These are phyloP conservation scores for Tulasnella sp. DNA, from an alignment of 768 basidiomycete species.

Conservation along the genomic window DNA sequence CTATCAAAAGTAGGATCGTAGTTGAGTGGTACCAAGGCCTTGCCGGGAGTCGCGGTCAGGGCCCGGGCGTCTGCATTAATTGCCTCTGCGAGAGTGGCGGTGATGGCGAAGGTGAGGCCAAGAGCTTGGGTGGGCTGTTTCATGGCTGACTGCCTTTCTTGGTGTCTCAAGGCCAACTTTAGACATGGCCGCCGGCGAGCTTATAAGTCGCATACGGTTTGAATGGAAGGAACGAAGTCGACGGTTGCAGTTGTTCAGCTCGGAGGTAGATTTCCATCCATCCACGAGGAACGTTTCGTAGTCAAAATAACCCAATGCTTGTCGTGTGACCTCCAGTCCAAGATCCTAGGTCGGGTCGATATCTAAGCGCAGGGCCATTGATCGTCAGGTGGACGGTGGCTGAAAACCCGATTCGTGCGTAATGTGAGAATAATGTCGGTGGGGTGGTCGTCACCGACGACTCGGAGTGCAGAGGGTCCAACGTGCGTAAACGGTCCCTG, in stretches of 20 bases:
- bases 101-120: too few species aligned
- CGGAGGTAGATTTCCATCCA: not conserved
- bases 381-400: not conserved
- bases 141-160: not conserved
- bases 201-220: not conserved
- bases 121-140: not conserved
- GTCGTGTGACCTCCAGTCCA: not conserved
- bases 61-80: too few species aligned
- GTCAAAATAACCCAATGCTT: not conserved
- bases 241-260: not conserved
- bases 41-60: too few species aligned
- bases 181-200: not conserved
- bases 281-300: not conserved
- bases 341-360: not conserved
- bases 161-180: not conserved
- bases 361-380: too few species aligned
- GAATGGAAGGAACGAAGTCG: not conserved
- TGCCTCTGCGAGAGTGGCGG: too few species aligned
- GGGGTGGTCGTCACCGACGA: not conserved
- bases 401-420: not conserved
- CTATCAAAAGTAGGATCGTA: constrained; percentile 7
- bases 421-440: not conserved
- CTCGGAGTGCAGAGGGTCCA: not conserved
- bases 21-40: not conserved
- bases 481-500: not conserved